A percentile compares a stretch with the other conserved stretches of the same genome.
Evolutionary conservation across 2,329 filamentous ascomycete genomes (phyloP).

Genomic region (Fusarium bactridioides): DNA sequence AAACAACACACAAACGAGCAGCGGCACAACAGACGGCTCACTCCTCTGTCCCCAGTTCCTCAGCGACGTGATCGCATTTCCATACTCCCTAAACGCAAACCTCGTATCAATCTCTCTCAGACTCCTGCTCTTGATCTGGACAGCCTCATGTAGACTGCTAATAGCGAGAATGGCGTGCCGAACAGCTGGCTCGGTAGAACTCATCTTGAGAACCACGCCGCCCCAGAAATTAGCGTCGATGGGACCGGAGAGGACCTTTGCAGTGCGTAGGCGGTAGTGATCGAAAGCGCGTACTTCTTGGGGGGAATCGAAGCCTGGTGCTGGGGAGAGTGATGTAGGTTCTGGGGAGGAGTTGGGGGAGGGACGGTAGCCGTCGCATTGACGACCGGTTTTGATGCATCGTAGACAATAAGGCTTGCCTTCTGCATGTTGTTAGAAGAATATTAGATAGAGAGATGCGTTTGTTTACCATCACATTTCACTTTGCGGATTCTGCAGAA

Average conservation of each 20-base stretch:
- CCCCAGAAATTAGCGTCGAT: conserved; percentile 55
- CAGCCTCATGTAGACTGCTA: conserved; percentile 55
- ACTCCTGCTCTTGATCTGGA: conserved; percentile 32
- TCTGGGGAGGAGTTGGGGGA: conserved; percentile 27
- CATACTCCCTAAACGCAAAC: conserved; percentile 52
- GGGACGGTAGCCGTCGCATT: conserved; percentile 62
- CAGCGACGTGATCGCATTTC: conserved; percentile 55
- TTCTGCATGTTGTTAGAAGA: conserved; percentile 45
- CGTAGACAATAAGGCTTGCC: conserved; percentile 60
- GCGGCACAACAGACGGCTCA: conserved; percentile 43
- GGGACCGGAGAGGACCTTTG: conserved; percentile 52
- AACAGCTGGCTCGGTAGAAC: conserved; percentile 54
- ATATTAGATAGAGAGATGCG: fast-evolving
- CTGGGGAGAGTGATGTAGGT: conserved; percentile 18
- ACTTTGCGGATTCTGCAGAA: conserved; percentile 14
- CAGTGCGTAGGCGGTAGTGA: conserved; percentile 47
- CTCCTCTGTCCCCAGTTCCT: conserved; percentile 47
- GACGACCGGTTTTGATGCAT: conserved; percentile 63
- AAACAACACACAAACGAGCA: conserved; percentile 60
- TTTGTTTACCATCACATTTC: conserved; percentile 18
- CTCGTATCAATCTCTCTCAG: conserved; percentile 27
- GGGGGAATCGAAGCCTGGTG: conserved; percentile 31
- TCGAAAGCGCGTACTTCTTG: conserved; percentile 44
- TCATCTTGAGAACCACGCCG: conserved; percentile 55
- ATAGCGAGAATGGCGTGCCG: conserved; percentile 60